Conservation (phyloP, 1,284 basidiomycete genomes). For the Tilletia caries region DNA sequence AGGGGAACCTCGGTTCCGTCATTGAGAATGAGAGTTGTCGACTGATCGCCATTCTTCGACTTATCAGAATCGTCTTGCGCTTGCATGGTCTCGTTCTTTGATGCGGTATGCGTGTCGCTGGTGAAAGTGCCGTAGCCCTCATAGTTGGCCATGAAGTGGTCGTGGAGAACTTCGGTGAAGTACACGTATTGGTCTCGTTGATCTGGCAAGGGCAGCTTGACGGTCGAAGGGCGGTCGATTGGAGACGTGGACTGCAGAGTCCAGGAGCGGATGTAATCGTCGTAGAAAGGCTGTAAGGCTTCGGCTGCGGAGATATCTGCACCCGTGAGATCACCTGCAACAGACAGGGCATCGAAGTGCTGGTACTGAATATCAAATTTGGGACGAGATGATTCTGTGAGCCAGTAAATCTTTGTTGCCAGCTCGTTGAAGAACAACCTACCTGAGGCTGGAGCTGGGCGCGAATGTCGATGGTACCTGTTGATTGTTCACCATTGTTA, state of each 20-base stretch:
- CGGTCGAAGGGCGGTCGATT: background rate
- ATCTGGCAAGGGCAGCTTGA: background rate
- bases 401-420: too few species aligned
- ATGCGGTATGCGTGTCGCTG: background rate
- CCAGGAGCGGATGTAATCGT: background rate
- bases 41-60: too few species aligned
- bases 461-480: background rate
- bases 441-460: background rate
- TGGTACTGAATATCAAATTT: background rate
- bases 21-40: background rate
- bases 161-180: background rate
- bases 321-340: background rate
- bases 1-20: too few species aligned
- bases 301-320: background rate
- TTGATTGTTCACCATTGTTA: too few species aligned
- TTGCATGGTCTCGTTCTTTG: too few species aligned
- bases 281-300: background rate
- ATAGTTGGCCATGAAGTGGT: background rate
- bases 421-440: background rate
- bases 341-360: background rate
- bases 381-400: too few species aligned
- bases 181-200: background rate
- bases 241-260: background rate
- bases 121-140: background rate
- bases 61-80: too few species aligned